Percentiles rank a stretch among this genome's conserved stretches.
phyloP scores from a whole-genome alignment of 2,329 filamentous ascomycete genomes.

The Microdochium nivale region DNA sequence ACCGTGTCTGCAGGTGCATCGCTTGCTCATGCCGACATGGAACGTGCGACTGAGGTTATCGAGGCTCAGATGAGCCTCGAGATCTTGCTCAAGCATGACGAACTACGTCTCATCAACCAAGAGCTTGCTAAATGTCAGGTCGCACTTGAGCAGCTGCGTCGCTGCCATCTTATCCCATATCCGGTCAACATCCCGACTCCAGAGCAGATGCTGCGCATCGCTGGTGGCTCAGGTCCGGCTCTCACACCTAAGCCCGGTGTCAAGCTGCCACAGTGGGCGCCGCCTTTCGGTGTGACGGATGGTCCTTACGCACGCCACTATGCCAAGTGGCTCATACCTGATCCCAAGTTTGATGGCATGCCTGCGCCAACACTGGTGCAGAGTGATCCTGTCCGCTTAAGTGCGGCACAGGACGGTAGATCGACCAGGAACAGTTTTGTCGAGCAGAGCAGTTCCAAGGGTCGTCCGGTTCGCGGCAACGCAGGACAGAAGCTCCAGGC shows the following conservation, averaged over 20 bases:
- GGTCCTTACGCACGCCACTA: constrained; percentile 94
- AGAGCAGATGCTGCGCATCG: constrained; percentile 60
- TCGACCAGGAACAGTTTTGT: constrained; percentile 68
- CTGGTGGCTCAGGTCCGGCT: constrained; percentile 65
- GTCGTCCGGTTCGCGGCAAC: constrained; percentile 37
- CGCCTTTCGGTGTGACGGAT: constrained; percentile 84
- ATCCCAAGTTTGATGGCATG: constrained; percentile 73
- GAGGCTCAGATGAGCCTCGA: constrained; percentile 85
- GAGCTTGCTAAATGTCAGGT: constrained; percentile 94
- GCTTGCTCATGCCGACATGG: constrained; percentile 22
- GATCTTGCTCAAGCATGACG: constrained; percentile 88
- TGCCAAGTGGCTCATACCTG: constrained; percentile 87
- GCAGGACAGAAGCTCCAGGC: constrained; percentile 58
- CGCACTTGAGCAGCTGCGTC: constrained; percentile 84
- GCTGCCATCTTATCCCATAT: constrained; percentile 87
- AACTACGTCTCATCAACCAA: constrained; percentile 88
- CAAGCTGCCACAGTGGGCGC: constrained; percentile 64
- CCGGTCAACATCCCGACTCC: constrained; percentile 63
- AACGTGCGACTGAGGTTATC: constrained; percentile 61
- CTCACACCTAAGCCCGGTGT: constrained; percentile 53
- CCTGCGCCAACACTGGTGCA: constrained; percentile 36
- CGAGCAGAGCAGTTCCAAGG: constrained; percentile 41
- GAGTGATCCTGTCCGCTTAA: constrained; percentile 31
- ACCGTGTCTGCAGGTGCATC: constrained; percentile 2
- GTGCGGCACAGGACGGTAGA: constrained; percentile 56